Percentiles rank a stretch among this genome's conserved stretches.
phyloP scores from a whole-genome alignment of 768 basidiomycete genomes.

The Agaricus blazei region DNA sequence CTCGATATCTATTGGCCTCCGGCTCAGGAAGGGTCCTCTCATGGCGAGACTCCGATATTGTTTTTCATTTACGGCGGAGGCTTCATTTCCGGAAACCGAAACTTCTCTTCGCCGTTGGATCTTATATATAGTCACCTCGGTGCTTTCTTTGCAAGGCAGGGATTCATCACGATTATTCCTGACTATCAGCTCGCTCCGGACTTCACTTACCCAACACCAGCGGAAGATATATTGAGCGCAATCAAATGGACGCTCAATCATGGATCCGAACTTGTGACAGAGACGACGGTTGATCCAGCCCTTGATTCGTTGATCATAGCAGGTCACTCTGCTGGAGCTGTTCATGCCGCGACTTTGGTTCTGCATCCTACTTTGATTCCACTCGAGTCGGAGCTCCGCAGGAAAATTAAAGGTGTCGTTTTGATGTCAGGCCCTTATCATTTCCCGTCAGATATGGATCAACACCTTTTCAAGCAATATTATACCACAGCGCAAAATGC shows the following conservation, averaged over 20 bases:
- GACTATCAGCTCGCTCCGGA: slow-evolving; percentile 64
- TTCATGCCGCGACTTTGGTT: slow-evolving; percentile 41
- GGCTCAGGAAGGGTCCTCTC: slow-evolving; percentile 16
- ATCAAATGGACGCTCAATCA: slow-evolving; percentile 46
- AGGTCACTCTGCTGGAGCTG: slow-evolving; percentile 61
- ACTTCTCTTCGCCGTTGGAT: slow-evolving; percentile 35
- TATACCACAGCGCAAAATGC: slow-evolving; percentile 12
- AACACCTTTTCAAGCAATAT: slow-evolving; percentile 30
- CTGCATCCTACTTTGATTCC: slow-evolving; percentile 31
- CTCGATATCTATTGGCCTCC: slow-evolving; percentile 65
- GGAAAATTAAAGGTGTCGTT: slow-evolving; percentile 39
- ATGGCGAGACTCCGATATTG: slow-evolving; percentile 40
- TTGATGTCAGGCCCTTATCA: slow-evolving; percentile 43
- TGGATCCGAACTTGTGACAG: slow-evolving; percentile 21
- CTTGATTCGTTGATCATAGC: slow-evolving; percentile 39
- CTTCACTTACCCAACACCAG: slow-evolving; percentile 48
- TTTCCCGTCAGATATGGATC: slow-evolving; percentile 21
- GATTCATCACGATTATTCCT: slow-evolving; percentile 59
- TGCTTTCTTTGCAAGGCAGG: slow-evolving; percentile 54
- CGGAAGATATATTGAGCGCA: slow-evolving; percentile 57
- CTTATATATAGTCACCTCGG: slow-evolving; percentile 55
- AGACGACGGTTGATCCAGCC: slow-evolving; percentile 31
- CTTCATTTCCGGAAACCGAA: slow-evolving; percentile 47
- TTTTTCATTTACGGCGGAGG: slow-evolving; percentile 70
- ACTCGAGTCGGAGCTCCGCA: slow-evolving; percentile 20